Evolutionary conservation across 2,329 filamentous ascomycete species (phyloP).

Genomic region (Onygena corvina): DNA sequence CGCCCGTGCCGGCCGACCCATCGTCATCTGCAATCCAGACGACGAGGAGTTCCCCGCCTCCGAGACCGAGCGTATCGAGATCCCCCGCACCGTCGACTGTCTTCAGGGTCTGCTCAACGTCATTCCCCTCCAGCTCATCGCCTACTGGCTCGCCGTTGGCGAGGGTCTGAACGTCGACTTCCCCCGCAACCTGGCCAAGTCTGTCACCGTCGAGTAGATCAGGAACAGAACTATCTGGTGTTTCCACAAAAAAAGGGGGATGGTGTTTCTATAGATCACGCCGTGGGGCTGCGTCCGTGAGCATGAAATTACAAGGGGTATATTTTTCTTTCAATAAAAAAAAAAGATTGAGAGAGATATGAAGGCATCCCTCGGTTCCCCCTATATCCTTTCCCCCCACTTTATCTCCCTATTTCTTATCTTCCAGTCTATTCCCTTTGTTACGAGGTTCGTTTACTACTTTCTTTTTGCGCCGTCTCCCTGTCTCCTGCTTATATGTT

Average conservation of each 20-base stretch:
- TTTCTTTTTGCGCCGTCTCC: not conserved
- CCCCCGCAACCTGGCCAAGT: constrained; percentile 97
- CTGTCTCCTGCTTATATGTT: not conserved
- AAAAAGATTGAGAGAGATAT: too few species aligned
- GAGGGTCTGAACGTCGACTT: constrained; percentile 97
- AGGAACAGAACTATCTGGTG: too few species aligned
- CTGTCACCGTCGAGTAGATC: constrained; percentile 91
- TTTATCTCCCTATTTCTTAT: not conserved
- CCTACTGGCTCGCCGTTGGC: constrained; percentile 95
- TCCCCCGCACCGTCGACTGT: constrained; percentile 87
- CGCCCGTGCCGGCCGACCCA: constrained; percentile 87
- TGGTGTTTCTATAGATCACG: too few species aligned
- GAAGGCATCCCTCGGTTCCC: too few species aligned
- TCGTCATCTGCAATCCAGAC: constrained; percentile 90
- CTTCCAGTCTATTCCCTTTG: not conserved
- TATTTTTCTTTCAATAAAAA: too few species aligned
- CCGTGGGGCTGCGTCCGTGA: too few species aligned
- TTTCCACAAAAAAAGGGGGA: too few species aligned
- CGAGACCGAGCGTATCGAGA: constrained; percentile 93
- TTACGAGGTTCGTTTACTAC: not conserved
- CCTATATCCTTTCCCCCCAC: not conserved
- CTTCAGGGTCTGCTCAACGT: constrained; percentile 97
- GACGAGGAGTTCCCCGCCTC: constrained; percentile 81
- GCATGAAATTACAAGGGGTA: too few species aligned
- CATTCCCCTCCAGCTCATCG: constrained; percentile 91